Evolutionary conservation across 257 asterid species (phyloP).

Genomic region (Solanum paucissectum): DNA sequence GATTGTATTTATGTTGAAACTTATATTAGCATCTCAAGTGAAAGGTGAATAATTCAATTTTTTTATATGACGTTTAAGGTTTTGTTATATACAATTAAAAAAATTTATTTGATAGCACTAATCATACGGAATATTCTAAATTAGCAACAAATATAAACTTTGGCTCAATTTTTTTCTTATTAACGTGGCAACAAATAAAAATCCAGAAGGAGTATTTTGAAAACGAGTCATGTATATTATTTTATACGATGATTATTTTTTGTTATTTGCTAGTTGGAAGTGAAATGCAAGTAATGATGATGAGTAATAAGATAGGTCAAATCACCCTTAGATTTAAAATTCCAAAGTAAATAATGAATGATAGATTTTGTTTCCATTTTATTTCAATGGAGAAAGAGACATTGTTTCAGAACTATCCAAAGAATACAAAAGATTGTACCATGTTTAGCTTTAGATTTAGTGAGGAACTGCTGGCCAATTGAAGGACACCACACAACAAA

Average conservation of each 20-base stretch:
- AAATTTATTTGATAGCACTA: background rate
- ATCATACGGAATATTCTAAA: background rate
- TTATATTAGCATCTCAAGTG: background rate
- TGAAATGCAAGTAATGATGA: conserved; percentile 11
- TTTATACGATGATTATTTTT: background rate
- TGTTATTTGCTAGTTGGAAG: background rate
- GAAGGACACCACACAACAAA: background rate
- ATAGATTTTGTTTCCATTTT: conserved; percentile 27
- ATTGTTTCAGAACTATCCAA: conserved; percentile 21
- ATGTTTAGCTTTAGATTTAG: conserved; percentile 36
- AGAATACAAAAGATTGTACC: conserved; percentile 55
- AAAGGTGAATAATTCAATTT: background rate
- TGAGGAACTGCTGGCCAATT: conserved; percentile 4
- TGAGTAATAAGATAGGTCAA: background rate
- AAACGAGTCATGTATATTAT: background rate
- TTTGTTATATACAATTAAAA: background rate
- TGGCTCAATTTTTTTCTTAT: background rate
- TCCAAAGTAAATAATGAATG: background rate
- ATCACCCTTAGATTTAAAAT: conserved; percentile 9
- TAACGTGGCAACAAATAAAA: background rate
- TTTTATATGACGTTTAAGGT: background rate
- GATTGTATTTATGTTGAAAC: background rate
- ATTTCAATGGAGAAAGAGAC: conserved; percentile 5
- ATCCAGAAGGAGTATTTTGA: background rate
- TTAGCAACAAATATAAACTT: background rate